phyloP scores from a whole-genome alignment of 345 rosid genomes.

The Heritiera fomes region DNA sequence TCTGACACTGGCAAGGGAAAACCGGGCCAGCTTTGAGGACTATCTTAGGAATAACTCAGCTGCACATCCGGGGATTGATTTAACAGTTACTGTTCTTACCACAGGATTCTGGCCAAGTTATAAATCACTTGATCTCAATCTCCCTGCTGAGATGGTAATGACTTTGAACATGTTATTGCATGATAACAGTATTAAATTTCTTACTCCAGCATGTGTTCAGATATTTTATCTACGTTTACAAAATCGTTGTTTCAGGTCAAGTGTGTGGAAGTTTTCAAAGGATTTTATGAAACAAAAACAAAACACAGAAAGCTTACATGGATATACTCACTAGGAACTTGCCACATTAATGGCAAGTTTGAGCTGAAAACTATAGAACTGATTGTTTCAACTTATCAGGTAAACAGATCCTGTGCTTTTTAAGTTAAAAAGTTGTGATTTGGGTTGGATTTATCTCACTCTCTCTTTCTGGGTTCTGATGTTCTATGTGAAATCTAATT shows the following conservation, averaged over 20 bases:
- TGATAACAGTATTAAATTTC: too few species aligned
- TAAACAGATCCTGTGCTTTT: slow-evolving; percentile 19
- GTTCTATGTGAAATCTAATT: not conserved
- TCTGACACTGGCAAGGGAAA: slow-evolving; percentile 72
- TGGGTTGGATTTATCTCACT: not conserved
- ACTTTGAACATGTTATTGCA: not conserved
- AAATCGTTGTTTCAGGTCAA: slow-evolving; percentile 46
- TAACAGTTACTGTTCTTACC: slow-evolving; percentile 67
- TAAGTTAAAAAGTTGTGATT: not conserved
- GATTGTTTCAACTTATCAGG: slow-evolving; percentile 83
- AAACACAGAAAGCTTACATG: slow-evolving; percentile 72
- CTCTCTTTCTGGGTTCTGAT: not conserved
- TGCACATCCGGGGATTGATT: slow-evolving; percentile 60
- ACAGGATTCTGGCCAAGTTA: slow-evolving; percentile 83
- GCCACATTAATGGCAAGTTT: slow-evolving; percentile 62
- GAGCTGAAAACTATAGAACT: slow-evolving; percentile 62
- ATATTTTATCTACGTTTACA: not conserved
- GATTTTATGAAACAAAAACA: slow-evolving; percentile 59
- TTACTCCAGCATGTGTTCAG: not conserved
- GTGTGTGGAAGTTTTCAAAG: slow-evolving; percentile 64
- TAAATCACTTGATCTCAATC: slow-evolving; percentile 66
- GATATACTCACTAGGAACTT: slow-evolving; percentile 68
- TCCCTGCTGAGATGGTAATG: slow-evolving; percentile 70
- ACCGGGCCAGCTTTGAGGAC: slow-evolving; percentile 60
- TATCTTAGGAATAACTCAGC: slow-evolving; percentile 48